Evolutionary conservation across 108 stramenopile species (phyloP).

Genomic region (Discostella stelligeroides): DNA sequence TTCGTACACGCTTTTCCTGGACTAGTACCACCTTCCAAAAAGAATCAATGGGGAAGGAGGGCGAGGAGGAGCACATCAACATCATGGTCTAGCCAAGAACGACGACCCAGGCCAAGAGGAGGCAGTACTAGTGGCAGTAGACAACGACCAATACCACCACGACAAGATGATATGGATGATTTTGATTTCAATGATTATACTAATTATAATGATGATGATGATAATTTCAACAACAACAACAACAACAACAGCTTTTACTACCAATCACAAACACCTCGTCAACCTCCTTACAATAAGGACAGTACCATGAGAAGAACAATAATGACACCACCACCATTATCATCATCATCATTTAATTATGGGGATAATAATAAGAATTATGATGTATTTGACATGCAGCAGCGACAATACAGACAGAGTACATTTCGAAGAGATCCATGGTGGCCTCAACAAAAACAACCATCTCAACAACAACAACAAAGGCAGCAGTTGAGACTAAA

Average conservation of each 20-base stretch:
- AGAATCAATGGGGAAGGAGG: neutral
- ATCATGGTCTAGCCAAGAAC: neutral
- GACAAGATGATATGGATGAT: neutral
- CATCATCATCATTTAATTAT: neutral
- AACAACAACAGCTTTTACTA: neutral
- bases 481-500: neutral
- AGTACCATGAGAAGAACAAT: neutral
- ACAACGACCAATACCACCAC: neutral
- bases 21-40: too few species aligned
- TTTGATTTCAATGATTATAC: neutral
- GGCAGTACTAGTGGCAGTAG: neutral
- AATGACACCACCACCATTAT: neutral
- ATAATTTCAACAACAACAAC: neutral
- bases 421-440: neutral
- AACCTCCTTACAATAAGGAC: neutral
- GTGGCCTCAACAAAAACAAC: slow-evolving; percentile 3
- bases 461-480: neutral
- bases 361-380: neutral
- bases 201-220: neutral
- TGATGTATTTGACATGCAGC: neutral
- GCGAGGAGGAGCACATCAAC: neutral
- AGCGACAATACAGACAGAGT: neutral
- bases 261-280: neutral
- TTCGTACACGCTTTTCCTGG: neutral
- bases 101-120: neutral